Evolutionary conservation across 2,329 filamentous ascomycete genomes (phyloP).

Genomic region (Microcyclospora pomicola): DNA sequence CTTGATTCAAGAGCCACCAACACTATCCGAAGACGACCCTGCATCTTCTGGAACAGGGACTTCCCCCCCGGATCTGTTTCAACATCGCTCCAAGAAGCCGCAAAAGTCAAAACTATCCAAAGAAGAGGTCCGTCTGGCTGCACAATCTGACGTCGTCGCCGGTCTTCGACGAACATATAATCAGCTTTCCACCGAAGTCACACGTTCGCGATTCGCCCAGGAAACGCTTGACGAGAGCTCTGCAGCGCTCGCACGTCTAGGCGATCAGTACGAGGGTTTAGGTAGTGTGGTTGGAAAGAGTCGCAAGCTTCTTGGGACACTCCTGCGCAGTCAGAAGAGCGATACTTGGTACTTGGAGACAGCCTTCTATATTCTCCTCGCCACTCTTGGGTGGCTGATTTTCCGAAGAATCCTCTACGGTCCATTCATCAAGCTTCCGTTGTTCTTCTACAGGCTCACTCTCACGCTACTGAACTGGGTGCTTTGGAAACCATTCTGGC

Average conservation of each 20-base stretch:
- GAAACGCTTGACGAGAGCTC: conserved; percentile 77
- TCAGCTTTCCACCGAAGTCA: conserved; percentile 71
- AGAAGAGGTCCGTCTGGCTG: conserved; percentile 58
- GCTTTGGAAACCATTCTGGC: conserved; percentile 22
- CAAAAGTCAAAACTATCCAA: conserved; percentile 44
- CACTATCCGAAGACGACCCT: conserved; percentile 14
- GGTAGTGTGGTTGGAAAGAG: conserved; percentile 65
- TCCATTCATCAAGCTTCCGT: conserved; percentile 68
- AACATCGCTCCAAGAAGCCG: conserved; percentile 17
- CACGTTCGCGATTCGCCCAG: conserved; percentile 76
- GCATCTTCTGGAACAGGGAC: conserved; percentile 2
- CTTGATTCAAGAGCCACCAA: conserved; percentile 17
- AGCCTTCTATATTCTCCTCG: conserved; percentile 66
- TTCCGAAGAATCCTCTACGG: conserved; percentile 79
- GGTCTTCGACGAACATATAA: conserved; percentile 76
- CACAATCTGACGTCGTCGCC: conserved; percentile 70
- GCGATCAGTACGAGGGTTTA: conserved; percentile 67
- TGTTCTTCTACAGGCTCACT: conserved; percentile 13
- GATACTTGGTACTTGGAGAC: conserved; percentile 97
- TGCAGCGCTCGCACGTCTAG: conserved; percentile 64
- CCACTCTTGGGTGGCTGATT: conserved; percentile 70
- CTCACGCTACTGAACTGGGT: conserved; percentile 17
- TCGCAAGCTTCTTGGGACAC: conserved; percentile 58
- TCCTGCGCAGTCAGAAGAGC: conserved; percentile 80
- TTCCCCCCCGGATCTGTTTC: conserved; percentile 23